phyloP scores from a whole-genome alignment of 768 basidiomycete genomes.

The Amanita fuliginea region DNA sequence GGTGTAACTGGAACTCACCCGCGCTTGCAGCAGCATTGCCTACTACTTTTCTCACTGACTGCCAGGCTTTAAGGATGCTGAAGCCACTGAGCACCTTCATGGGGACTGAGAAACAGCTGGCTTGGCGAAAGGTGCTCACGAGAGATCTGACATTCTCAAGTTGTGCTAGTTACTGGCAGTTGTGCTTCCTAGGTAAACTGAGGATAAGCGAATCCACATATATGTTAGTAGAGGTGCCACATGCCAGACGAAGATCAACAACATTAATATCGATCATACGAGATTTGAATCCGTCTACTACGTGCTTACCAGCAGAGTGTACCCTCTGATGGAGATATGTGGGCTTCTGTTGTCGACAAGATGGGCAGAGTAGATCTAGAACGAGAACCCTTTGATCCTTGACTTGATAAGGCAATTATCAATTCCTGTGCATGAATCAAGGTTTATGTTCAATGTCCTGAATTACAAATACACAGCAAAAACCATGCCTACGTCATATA shows the following conservation, averaged over 20 bases:
- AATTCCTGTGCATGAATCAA: constrained; percentile 25
- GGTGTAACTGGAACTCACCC: constrained; percentile 7
- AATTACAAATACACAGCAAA: no score
- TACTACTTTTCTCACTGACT: constrained; percentile 27
- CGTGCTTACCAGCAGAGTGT: constrained; percentile 15
- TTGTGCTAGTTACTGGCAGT: constrained; percentile 25
- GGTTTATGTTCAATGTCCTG: not conserved
- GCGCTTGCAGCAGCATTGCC: constrained; percentile 18
- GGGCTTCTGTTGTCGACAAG: constrained; percentile 32
- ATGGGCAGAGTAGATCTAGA: constrained; percentile 38
- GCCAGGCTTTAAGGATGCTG: constrained; percentile 33
- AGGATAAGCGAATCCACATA: constrained; percentile 24
- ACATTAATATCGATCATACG: constrained; percentile 21
- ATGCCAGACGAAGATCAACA: constrained; percentile 18
- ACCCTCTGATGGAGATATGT: constrained; percentile 21
- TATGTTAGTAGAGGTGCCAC: constrained; percentile 36
- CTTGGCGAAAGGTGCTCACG: constrained; percentile 12
- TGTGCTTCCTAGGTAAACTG: constrained; percentile 32
- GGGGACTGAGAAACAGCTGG: not conserved
- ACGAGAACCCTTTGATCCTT: constrained; percentile 24
- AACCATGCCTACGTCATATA: not conserved
- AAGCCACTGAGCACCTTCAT: constrained; percentile 33
- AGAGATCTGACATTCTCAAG: constrained; percentile 42
- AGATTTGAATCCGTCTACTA: not conserved
- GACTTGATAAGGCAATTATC: not conserved